Base-by-base conservation (phyloP, 371 early-diverging fungal species). In the Rhizomucor pusillus region DNA sequence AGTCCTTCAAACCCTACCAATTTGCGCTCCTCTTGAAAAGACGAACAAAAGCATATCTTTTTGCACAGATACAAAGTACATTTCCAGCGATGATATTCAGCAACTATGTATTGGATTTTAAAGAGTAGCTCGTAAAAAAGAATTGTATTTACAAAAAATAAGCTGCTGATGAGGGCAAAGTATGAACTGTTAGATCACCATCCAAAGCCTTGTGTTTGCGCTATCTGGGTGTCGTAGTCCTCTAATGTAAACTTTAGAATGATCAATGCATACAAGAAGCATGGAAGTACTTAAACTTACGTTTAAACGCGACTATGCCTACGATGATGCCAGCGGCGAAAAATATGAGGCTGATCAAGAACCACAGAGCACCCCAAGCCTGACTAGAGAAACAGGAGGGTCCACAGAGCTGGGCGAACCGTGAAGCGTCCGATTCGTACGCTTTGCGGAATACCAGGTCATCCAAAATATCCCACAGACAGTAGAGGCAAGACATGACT, bases 391-490 rank as follows among this genome's bases (percentile, higher is more conserved):
- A 75, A 7, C 29, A 29, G 7, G 29, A 29, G 63, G 85, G 86
- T 19, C 86, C 79, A 40, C 87, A 90, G 47, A 86, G 57, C 47
- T 88, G 66, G 3, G 93, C 86, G 72, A 93, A 94, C 62, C 82
- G 78, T 9, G 88, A 78, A 0, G 94, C 93, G 62, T 94, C 95
- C 22, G 87, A 86, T 52, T 89, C 90, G 66, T 92, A 88, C n/a
- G 89, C 90, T 69, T 91, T 91, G 35, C 92, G 77, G 47, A 86
- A 69, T 3, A 95, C 82, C 12, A 94, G 76, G 68, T 92, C 93
- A 49, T 95, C 94, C 51, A 94, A 67, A 60, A 94, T 92, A 71
- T 95, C 95, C 86, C 92, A 91, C 18, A 93, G 79, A 45, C 87
- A 79, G 65, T 95, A 93, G 25, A 90, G 74, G 24, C 89, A 84